phyloP scores from a whole-genome alignment of 768 basidiomycete species.

The Strobilomyces dryophilus region DNA sequence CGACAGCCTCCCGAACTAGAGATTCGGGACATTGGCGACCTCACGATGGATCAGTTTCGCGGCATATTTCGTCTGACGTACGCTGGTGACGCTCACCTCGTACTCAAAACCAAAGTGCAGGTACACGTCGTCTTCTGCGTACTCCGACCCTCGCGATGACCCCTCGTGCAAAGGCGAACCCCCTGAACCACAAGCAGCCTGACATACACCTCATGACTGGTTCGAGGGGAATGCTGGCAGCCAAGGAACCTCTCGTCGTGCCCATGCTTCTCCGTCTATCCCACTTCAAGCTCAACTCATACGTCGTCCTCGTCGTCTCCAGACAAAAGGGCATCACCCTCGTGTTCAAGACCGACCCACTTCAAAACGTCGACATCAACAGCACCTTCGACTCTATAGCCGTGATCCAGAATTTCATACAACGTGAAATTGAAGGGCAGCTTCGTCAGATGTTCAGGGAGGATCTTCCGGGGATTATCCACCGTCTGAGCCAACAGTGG shows the following conservation, averaged over 20 bases:
- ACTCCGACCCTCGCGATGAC: slow-evolving; percentile 6
- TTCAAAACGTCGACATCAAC: slow-evolving; percentile 97
- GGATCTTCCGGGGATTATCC: slow-evolving; percentile 95
- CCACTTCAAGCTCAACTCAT: slow-evolving; percentile 90
- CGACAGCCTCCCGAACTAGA: slow-evolving; percentile 93
- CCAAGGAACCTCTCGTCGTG: slow-evolving; percentile 91
- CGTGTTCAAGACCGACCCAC: slow-evolving; percentile 98
- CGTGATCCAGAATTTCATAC: slow-evolving; percentile 96
- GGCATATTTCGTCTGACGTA: slow-evolving; percentile 97
- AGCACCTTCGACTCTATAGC: slow-evolving; percentile 97
- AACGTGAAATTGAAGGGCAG: slow-evolving; percentile 95
- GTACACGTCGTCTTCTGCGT: slow-evolving; percentile 37
- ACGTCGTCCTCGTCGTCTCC: slow-evolving; percentile 96
- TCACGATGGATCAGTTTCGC: slow-evolving; percentile 92
- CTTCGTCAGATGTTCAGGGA: slow-evolving; percentile 97
- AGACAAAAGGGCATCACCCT: slow-evolving; percentile 97
- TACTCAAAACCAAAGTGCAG: slow-evolving; percentile 90
- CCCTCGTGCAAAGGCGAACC: slow-evolving; percentile 68
- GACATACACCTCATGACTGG: slow-evolving; percentile 85
- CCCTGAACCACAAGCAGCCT: slow-evolving; percentile 87
- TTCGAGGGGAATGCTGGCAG: slow-evolving; percentile 85
- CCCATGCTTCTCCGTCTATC: slow-evolving; percentile 98
- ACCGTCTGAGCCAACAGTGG: slow-evolving; percentile 94
- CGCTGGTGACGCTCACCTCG: slow-evolving; percentile 85
- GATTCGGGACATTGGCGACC: slow-evolving; percentile 95